Base-by-base conservation (phyloP, 345 rosid species). In the Eucalyptus globulus region DNA sequence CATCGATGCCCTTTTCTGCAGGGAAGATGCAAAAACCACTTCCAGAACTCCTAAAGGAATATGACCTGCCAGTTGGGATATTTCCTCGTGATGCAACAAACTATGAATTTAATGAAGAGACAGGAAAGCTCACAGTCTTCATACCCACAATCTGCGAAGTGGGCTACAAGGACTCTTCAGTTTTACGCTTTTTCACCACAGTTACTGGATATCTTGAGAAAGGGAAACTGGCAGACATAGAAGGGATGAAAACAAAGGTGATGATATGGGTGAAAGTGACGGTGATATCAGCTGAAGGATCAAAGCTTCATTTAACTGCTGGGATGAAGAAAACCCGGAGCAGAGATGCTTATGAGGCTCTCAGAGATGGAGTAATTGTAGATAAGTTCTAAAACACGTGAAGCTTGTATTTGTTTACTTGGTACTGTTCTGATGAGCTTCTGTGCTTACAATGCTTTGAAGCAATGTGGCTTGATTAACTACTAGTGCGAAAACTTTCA, bases 1-100 rank as follows among this genome's bases (percentile, higher is more conserved):
- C 47, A 76, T 21, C 4, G 16, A 76, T 76, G 29, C 29, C 27
- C 47, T 76, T 60, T 76, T 87, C 62, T 90, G 54, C 88, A 98
- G 99, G 99, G 89, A 98, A 95, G 93, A 96, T 98, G 97, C 99
- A 98, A 93, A 97, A 92, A 92, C 97, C 99, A 45, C 89, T 98
- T 60, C 95, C 96, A 5, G 99, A 98, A 53, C 93, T 98, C 89
- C 95, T 98, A 6, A 95, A 96, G 94, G 97, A 97, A 89, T 93
- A 96, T 89, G 96, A 94, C 86, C 89, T 98, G 91, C 95, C 99
- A 1, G 90, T 94, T 24, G 99, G 99, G 90, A 96, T 98, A 89
- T 98, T 98, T 90, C 99, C 99, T 29, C 93, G 95, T 19, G 99
- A 98, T 51, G 97, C 99, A 51, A 98, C 98, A 86, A 97, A 97